phyloP scores from a whole-genome alignment of 495 filamentous ascomycete species.

The Penicillium desertorum region DNA sequence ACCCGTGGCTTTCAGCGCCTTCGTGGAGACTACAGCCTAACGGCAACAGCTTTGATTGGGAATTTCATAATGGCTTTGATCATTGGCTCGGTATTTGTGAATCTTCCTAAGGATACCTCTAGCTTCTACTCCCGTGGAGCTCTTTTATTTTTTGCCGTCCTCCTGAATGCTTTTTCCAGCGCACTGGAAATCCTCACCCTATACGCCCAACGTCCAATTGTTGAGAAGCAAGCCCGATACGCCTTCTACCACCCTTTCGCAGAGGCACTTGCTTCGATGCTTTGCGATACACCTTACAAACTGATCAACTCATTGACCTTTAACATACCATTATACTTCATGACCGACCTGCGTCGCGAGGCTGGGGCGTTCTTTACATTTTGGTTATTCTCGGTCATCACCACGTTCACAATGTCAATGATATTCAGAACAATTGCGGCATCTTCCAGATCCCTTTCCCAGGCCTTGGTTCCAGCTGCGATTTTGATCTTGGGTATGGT shows the following conservation, averaged over 20 bases:
- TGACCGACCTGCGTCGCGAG: constrained; percentile 46
- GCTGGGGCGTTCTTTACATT: constrained; percentile 58
- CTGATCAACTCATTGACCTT: constrained; percentile 44
- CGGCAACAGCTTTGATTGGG: constrained; percentile 65
- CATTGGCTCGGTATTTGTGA: constrained; percentile 78
- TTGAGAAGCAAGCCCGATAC: constrained; percentile 59
- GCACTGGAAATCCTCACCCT: constrained; percentile 57
- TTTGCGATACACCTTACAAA: constrained; percentile 56
- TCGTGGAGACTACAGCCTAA: constrained; percentile 23
- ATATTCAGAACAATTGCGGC: constrained; percentile 46
- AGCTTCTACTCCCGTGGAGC: constrained; percentile 53
- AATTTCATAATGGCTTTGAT: constrained; percentile 74
- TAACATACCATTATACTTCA: constrained; percentile 54
- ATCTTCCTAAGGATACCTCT: constrained; percentile 32
- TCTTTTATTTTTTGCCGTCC: constrained; percentile 81
- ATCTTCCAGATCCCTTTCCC: constrained; percentile 35
- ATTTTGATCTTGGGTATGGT: constrained; percentile 41
- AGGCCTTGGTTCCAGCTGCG: constrained; percentile 45
- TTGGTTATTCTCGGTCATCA: constrained; percentile 48
- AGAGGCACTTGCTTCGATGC: constrained; percentile 54
- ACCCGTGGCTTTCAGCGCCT: not conserved
- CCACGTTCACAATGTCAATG: constrained; percentile 52
- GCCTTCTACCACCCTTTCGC: constrained; percentile 60
- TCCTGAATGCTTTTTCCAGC: constrained; percentile 53
- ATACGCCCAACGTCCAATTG: constrained; percentile 54